phyloP scores from a whole-genome alignment of 2,329 filamentous ascomycete genomes.

The Didymella pinodella region DNA sequence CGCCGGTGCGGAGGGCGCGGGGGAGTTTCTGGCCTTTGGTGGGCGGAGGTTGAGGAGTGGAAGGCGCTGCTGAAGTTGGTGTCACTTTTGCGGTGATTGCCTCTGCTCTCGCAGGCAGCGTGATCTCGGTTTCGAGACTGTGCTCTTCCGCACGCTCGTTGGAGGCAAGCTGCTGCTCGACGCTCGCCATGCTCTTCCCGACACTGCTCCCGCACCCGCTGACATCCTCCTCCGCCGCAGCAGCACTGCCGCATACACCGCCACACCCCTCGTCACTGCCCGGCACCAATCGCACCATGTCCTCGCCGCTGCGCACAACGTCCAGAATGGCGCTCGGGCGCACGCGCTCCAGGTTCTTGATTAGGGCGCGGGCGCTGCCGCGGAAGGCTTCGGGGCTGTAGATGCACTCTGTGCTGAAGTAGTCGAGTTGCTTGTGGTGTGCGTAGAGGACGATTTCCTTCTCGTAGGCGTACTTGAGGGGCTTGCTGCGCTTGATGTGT shows the following conservation, averaged over 20 bases:
- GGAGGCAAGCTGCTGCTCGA: constrained; percentile 76
- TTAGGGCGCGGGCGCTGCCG: constrained; percentile 86
- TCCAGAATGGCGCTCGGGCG: constrained; percentile 93
- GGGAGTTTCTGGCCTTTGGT: constrained; percentile 26
- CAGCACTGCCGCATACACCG: constrained; percentile 50
- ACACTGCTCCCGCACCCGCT: constrained; percentile 80
- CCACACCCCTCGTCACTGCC: constrained; percentile 51
- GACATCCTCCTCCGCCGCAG: constrained; percentile 64
- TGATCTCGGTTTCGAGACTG: constrained; percentile 73
- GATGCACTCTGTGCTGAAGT: constrained; percentile 98
- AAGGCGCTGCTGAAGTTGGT: too few species aligned
- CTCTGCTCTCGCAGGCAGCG: constrained; percentile 28
- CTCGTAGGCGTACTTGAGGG: constrained; percentile 97
- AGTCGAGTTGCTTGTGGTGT: constrained; percentile 94
- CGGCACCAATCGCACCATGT: constrained; percentile 90
- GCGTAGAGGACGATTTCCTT: constrained; percentile 99
- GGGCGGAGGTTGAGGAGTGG: too few species aligned
- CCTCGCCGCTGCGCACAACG: constrained; percentile 92
- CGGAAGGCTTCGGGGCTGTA: constrained; percentile 98
- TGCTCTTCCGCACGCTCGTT: constrained; percentile 66
- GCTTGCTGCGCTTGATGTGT: constrained; percentile 94
- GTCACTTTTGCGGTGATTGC: background rate
- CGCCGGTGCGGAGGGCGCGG: constrained; percentile 24
- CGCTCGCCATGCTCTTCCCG: constrained; percentile 75
- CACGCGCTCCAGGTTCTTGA: constrained; percentile 94